Evolutionary conservation across 2,329 filamentous ascomycete genomes (phyloP), one percentile per base, ranked within the genome.

Genomic region (Aurifilum marmelostoma): DNA sequence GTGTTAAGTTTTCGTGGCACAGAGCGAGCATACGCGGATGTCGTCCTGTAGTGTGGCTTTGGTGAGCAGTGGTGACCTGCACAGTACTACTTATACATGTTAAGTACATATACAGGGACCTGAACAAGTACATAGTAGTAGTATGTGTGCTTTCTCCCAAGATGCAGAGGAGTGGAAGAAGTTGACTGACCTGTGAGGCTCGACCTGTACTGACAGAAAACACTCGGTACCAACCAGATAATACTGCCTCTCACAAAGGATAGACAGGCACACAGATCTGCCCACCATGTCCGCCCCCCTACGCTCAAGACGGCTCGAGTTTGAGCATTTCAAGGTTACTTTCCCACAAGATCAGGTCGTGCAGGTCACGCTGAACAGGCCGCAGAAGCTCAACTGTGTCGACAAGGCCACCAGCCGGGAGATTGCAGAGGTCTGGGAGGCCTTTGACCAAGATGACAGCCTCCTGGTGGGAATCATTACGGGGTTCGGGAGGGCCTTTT

Each of bases 401-500:
- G 78, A 79, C 58, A 80, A 78, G 4, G 75, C 79, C 8, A 81
- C 80, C 73, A 84, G 87, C 76, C 78, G 79, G 69, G 81, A 82
- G 63, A 82, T 87, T 59, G 80, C 79, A 68, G 71, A 71, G 1
- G 77, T 85, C 66, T 75, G 73, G 73, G 72, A 80, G 21, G 88
- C 84, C 82, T 88, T 87, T 74, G 89, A 91, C 73, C 74, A 75
- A 21, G 84, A 90, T 76, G 84, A 87, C 2, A 79, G 77, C 1
- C 80, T 91, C 64, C 84, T 84, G 69, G 87, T 86, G 73, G 88
- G 85, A 64, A 82, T 91, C 16, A 78, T 91, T 67, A 90, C 88
- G 1, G 89, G 89, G n/a, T 79, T 80, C 0, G 88, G 87, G 0
- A 80, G 86, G 34, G 87, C 88, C 5, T 91, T 91, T 74, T 91